Evolutionary conservation across 2,329 filamentous ascomycete genomes (phyloP).

Genomic region (Trichoderma sp.): DNA sequence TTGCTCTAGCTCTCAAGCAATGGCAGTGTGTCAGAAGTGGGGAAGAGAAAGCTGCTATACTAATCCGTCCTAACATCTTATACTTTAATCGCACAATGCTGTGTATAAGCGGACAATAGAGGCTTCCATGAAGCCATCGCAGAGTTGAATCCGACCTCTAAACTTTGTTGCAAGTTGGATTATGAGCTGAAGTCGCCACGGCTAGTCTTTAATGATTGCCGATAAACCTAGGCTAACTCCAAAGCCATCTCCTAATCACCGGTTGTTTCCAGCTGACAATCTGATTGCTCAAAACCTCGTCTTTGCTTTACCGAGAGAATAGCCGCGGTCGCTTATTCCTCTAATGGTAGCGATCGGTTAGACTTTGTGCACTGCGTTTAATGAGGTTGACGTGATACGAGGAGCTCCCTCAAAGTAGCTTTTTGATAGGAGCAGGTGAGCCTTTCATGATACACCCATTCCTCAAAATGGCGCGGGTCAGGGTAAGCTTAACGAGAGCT

Average conservation of each 20-base stretch:
- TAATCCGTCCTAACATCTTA: not conserved
- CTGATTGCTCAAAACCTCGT: not conserved
- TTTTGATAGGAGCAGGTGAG: not conserved
- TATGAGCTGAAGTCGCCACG: not conserved
- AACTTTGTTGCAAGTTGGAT: not conserved
- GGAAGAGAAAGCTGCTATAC: not conserved
- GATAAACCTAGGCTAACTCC: not conserved
- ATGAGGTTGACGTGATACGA: not conserved
- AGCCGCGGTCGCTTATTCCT: constrained; percentile 14
- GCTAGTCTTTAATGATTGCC: not conserved
- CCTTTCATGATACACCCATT: not conserved
- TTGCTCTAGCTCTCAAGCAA: not conserved
- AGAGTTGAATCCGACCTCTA: not conserved
- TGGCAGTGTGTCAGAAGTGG: not conserved
- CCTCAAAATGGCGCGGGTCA: not conserved
- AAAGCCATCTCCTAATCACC: not conserved
- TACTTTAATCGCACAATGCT: not conserved
- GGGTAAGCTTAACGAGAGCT: constrained; percentile 14
- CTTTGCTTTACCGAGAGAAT: constrained; percentile 1
- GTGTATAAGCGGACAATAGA: not conserved
- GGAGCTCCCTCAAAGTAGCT: not conserved
- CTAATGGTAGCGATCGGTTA: not conserved
- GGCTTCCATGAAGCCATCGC: not conserved
- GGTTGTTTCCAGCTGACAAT: not conserved
- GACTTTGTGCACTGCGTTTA: not conserved